A percentile compares a stretch with the other conserved stretches of the same genome.
Conservation (phyloP, 208 protist genomes). For the Crithidia sp. region DNA sequence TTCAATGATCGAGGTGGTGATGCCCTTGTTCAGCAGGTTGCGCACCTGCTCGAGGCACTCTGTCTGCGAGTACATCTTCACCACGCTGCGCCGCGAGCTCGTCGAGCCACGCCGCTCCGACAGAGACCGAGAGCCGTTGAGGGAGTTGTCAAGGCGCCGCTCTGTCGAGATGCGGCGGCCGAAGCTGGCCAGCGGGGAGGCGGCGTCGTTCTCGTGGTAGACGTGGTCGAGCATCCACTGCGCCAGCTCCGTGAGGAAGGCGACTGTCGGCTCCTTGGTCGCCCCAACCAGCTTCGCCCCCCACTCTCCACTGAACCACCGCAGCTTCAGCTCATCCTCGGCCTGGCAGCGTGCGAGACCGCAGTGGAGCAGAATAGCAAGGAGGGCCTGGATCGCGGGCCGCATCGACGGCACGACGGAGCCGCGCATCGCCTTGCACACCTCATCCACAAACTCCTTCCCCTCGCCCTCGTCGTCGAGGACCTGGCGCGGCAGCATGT, state of each 20-base stretch:
- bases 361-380: conserved; percentile 83
- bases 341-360: conserved; percentile 67
- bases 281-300: conserved; percentile 76
- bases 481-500: conserved; percentile 56
- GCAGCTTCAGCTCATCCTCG: conserved; percentile 81
- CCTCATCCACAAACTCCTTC: conserved; percentile 65
- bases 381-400: conserved; percentile 79
- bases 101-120: conserved; percentile 66
- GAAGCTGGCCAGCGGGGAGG: conserved; percentile 24
- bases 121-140: conserved; percentile 55
- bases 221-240: conserved; percentile 73
- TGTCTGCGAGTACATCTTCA: conserved; percentile 50
- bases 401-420: conserved; percentile 80
- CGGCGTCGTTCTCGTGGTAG: conserved; percentile 36
- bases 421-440: conserved; percentile 72
- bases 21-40: conserved; percentile 59
- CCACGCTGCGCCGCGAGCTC: conserved; percentile 65
- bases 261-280: conserved; percentile 55
- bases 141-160: conserved; percentile 44
- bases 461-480: conserved; percentile 64
- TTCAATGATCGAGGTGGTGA: conserved; percentile 63
- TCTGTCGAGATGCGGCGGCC: conserved; percentile 38
- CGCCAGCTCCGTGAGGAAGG: conserved; percentile 64
- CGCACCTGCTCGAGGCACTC: conserved; percentile 85
- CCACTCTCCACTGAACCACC: conserved; percentile 91